These are phyloP conservation scores for Xylariaceae sp. DNA, from an alignment of 2,329 filamentous ascomycete species.

Conservation along the genomic window DNA sequence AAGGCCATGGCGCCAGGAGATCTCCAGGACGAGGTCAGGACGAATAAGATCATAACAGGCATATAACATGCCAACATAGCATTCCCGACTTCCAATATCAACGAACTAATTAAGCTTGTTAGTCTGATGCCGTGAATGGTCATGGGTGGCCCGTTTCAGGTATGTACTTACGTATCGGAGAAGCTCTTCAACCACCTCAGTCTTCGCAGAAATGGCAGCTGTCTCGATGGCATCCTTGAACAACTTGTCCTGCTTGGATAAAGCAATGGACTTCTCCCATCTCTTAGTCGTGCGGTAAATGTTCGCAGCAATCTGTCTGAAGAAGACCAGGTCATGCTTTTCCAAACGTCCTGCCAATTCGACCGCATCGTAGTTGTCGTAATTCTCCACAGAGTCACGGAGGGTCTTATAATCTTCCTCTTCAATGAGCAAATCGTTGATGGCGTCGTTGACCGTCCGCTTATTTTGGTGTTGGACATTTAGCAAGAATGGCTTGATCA, in stretches of 20 bases:
- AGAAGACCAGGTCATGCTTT: conserved; percentile 97
- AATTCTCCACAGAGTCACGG: conserved; percentile 94
- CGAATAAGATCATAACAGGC: conserved; percentile 96
- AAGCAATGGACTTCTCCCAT: conserved; percentile 96
- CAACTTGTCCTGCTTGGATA: conserved; percentile 98
- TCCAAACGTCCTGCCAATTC: conserved; percentile 88
- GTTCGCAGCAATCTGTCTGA: conserved; percentile 94
- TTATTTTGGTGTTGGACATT: conserved; percentile 98
- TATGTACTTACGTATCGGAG: conserved; percentile 81
- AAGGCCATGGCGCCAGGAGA: conserved; percentile 93
- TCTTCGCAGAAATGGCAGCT: conserved; percentile 82
- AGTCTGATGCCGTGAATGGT: conserved; percentile 24
- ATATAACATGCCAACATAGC: conserved; percentile 99
- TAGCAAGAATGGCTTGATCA: conserved; percentile 98
- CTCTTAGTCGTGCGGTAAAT: conserved; percentile 99
- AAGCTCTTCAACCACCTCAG: conserved; percentile 89
- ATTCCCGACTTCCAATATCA: conserved; percentile 97
- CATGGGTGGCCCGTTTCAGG: neutral
- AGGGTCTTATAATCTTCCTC: conserved; percentile 99
- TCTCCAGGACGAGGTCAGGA: conserved; percentile 85
- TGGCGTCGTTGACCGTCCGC: conserved; percentile 93
- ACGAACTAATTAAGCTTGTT: conserved; percentile 65
- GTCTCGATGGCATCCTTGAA: conserved; percentile 99
- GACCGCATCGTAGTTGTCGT: conserved; percentile 97
- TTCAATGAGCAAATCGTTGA: conserved; percentile 95